Base-by-base conservation (phyloP, 2,329 filamentous ascomycete genomes). In the Apiospora arundinis region DNA sequence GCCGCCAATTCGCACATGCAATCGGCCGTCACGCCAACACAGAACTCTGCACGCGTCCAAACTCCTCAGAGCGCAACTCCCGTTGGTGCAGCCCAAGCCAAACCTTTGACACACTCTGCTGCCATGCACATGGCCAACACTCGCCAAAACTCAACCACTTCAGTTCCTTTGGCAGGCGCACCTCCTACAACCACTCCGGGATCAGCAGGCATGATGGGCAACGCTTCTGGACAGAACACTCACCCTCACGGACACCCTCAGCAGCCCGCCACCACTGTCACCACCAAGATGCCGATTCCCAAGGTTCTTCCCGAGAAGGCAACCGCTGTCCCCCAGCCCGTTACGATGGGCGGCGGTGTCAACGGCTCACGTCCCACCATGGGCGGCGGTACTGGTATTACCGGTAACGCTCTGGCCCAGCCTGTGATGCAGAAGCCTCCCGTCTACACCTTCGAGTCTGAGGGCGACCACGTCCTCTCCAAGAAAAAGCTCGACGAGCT, bases 401-500 rank as follows among this genome's bases (percentile, higher is more conserved):
- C 92, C 0, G 92, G 92, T 69, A 95, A 95, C 69, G 92, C 96
- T 68, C 93, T 98, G 88, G 92, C 92, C 69, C 95, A 97, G 78
- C 95, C 96, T 0, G 93, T 94, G 2, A 89, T 98, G 73, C 86
- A 91, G 70, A 95, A 95, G 78, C 90, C 94, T 63, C 94, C 95
- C 0, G 90, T 91, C 0, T 97, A 94, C 81, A 93, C 94, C 71
- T 91, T 98, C 72, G 95, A 98, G 80, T 93, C 94, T 42, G 95
- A 97, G 79, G 95, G 94, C 37, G 95, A 98, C 77, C 92, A 95
- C 60, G 93, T 99, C 0, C 86, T 99, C n/a, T 97, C 93, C 84
- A 98, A 98, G 89, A 97, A 97, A 85, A 98, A 97, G 84, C 88
- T 99, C 52, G 95, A 99, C 78, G 95, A 98, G 80, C 88, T 99